Conservation (phyloP, 177 flowering plant genomes). For the Vitis hybrid region DNA sequence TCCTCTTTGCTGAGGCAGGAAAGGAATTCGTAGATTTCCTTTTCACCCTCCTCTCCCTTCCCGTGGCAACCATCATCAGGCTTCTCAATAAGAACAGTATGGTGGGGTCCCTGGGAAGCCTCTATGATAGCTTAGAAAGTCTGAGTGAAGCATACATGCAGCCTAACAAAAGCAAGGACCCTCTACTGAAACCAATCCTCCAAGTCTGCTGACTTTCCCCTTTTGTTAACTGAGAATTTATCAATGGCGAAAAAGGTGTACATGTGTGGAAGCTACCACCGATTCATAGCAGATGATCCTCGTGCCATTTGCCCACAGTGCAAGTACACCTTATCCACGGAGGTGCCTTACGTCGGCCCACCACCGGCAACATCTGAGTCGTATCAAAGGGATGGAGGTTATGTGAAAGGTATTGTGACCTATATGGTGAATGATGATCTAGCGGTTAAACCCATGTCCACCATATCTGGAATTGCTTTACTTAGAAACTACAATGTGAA, state of each 20-base stretch:
- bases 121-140: slow-evolving; percentile 27
- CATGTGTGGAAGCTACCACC: neutral
- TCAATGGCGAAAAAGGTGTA: neutral
- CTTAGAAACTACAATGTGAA: slow-evolving; percentile 20
- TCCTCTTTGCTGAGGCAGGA: slow-evolving; percentile 34
- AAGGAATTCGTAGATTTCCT: slow-evolving; percentile 34
- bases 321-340: neutral
- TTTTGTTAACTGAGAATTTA: neutral
- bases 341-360: neutral
- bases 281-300: neutral
- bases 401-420: slow-evolving; percentile 32
- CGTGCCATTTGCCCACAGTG: neutral
- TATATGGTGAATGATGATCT: slow-evolving; percentile 43
- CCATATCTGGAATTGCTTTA: slow-evolving; percentile 21
- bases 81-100: slow-evolving; percentile 3
- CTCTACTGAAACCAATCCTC: neutral
- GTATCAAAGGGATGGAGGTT: slow-evolving; percentile 14
- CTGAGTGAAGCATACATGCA: slow-evolving; percentile 8
- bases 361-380: neutral
- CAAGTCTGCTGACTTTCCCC: neutral
- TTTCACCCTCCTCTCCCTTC: slow-evolving; percentile 18
- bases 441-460: slow-evolving; percentile 26
- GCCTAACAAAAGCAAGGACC: neutral
- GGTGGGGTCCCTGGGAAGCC: slow-evolving; percentile 18
- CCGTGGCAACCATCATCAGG: slow-evolving; percentile 18